phyloP scores from a whole-genome alignment of 2,329 filamentous ascomycete genomes.

The Penicillium sp. region DNA sequence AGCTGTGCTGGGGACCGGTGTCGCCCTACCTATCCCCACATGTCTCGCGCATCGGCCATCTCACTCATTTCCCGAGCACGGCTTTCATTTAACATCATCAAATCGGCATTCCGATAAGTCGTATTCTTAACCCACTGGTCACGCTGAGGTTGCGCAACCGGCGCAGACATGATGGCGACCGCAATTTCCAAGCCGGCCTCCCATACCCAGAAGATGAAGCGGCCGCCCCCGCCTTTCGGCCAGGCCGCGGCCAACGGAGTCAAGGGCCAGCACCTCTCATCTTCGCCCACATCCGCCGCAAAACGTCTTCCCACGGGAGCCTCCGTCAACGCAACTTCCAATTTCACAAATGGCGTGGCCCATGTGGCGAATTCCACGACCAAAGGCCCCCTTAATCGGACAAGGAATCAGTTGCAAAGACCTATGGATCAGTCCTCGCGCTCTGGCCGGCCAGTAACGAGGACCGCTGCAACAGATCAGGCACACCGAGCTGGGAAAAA shows the following conservation, averaged over 20 bases:
- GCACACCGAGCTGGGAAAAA: slow-evolving; percentile 41
- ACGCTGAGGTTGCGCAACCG: slow-evolving; percentile 21
- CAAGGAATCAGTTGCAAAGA: slow-evolving; percentile 57
- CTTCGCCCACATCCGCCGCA: slow-evolving; percentile 55
- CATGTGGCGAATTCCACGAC: slow-evolving; percentile 21
- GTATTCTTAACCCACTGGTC: slow-evolving; percentile 19
- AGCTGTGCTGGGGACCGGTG: slow-evolving; percentile 31
- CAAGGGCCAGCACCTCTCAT: slow-evolving; percentile 58
- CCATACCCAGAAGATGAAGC: slow-evolving; percentile 63
- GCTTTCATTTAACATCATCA: slow-evolving; percentile 30
- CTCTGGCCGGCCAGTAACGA: slow-evolving; percentile 37
- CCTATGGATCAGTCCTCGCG: slow-evolving; percentile 35
- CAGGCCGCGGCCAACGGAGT: slow-evolving; percentile 62
- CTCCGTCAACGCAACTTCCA: slow-evolving; percentile 45
- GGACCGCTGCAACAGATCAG: slow-evolving; percentile 28
- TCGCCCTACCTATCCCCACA: slow-evolving; percentile 44
- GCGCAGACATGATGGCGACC: slow-evolving; percentile 43
- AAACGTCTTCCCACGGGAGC: slow-evolving; percentile 54
- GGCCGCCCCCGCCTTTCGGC: slow-evolving; percentile 63
- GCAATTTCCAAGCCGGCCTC: slow-evolving; percentile 46
- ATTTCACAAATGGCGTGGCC: slow-evolving; percentile 39
- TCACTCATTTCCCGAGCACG: slow-evolving; percentile 39
- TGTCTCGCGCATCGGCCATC: slow-evolving; percentile 46
- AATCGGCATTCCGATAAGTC: slow-evolving; percentile 29
- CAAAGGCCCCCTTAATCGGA: slow-evolving; percentile 49